Evolutionary conservation across 768 basidiomycete species (phyloP).

Genomic region (Hygrophorus pudorinus): DNA sequence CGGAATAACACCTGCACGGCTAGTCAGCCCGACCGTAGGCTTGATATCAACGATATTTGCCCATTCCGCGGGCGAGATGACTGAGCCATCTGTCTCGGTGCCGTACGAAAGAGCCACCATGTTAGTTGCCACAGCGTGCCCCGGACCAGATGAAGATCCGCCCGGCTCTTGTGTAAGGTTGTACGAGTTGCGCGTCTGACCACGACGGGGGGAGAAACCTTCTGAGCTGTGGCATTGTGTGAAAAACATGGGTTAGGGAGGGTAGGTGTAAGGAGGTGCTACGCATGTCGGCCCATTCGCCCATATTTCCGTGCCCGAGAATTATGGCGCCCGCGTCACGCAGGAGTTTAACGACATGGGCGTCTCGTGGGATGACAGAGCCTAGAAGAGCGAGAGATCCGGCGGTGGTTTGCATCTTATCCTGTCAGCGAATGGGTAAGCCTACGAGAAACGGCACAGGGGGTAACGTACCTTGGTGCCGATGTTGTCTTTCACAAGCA

Average conservation of each 20-base stretch:
- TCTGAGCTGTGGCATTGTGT: too few species aligned
- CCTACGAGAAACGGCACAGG: neutral
- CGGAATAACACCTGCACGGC: conserved; percentile 52
- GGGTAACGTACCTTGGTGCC: conserved; percentile 2
- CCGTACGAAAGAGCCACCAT: conserved; percentile 36
- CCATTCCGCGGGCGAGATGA: conserved; percentile 38
- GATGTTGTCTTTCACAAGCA: conserved; percentile 7
- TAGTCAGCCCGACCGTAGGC: conserved; percentile 50
- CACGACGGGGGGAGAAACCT: conserved; percentile 50
- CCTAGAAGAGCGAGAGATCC: conserved; percentile 33
- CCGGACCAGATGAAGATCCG: conserved; percentile 53
- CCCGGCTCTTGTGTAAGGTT: conserved; percentile 43
- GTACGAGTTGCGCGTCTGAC: conserved; percentile 41
- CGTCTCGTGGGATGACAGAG: conserved; percentile 35
- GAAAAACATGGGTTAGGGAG: too few species aligned
- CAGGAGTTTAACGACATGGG: conserved; percentile 33
- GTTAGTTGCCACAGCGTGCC: conserved; percentile 43
- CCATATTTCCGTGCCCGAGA: conserved; percentile 43
- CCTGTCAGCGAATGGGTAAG: neutral
- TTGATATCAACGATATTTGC: conserved; percentile 53
- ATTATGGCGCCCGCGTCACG: conserved; percentile 4
- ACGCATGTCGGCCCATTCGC: conserved; percentile 43
- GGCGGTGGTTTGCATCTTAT: conserved; percentile 7
- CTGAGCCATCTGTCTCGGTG: conserved; percentile 46
- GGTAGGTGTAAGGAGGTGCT: conserved; percentile 30